These are phyloP conservation scores for Pterocarpus macrocarpus DNA, from an alignment of 306 rosid genomes.

Conservation along the genomic window DNA sequence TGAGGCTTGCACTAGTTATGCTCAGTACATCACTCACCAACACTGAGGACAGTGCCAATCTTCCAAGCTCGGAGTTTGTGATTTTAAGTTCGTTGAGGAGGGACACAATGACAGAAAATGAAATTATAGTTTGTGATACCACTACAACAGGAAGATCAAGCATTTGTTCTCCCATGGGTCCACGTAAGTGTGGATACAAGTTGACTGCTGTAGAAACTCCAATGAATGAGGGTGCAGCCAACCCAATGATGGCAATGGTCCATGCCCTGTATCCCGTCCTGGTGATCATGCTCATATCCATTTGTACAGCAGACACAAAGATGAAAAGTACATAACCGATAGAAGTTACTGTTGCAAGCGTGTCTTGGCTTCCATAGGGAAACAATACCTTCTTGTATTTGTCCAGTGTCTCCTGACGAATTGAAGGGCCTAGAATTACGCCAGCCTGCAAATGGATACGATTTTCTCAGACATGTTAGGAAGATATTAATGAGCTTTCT, in stretches of 20 bases:
- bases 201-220: not conserved
- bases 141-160: constrained; percentile 5
- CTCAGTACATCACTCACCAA: constrained; percentile 53
- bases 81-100: constrained; percentile 56
- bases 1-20: not conserved
- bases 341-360: constrained; percentile 47
- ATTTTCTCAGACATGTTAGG: not conserved
- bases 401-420: not conserved
- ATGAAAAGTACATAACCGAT: constrained; percentile 52
- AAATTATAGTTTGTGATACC: constrained; percentile 29
- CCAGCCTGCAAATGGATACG: constrained; percentile 54
- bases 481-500: not conserved
- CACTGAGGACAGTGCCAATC: constrained; percentile 58
- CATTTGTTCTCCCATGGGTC: not conserved
- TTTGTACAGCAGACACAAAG: constrained; percentile 64
- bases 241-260: constrained; percentile 42
- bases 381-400: constrained; percentile 30
- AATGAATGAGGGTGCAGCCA: not conserved
- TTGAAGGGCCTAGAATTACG: constrained; percentile 55
- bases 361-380: constrained; percentile 53
- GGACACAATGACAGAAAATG: constrained; percentile 53
- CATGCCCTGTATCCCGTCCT: constrained; percentile 60
- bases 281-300: constrained; percentile 60
- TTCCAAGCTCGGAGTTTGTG: constrained; percentile 60
- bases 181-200: too few species aligned